Evolutionary conservation across 2,329 filamentous ascomycete species (phyloP), one percentile per base, ranked within the genome.

Genomic region (Scorias spongiosa): DNA sequence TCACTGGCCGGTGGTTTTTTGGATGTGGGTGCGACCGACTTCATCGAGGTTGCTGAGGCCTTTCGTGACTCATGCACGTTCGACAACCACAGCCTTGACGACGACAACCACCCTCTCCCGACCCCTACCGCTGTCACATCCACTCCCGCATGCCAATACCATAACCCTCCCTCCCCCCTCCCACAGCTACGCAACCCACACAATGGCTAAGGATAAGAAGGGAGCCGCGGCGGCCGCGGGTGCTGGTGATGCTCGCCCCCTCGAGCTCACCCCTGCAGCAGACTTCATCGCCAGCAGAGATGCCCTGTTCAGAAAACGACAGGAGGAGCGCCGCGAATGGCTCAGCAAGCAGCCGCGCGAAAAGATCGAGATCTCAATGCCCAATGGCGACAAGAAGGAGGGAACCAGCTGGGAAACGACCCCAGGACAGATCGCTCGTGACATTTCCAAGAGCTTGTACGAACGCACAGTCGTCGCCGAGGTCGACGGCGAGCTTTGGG

Each of bases 351-450:
- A 82, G 65, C 79, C 83, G 34, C 80, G 80, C 54, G 78, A 84
- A 57, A 71, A 78, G 50, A 89, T 89, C 62, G 76, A 72, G 46
- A 73, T 89, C 56, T 82, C 80, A 41, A 71, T 91, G 49, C 76
- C 75, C 51, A 80, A 86, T 63, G 84, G 84, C 50, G 78, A 75
- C 54, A 66, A 79, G 54, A 75, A 80, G 58, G 65, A 76, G 50
- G 91, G 84, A 49, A 89, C 81, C 52, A 80, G 87, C 41, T 96
- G 84, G 82, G 85, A 93, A 68, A 95, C 87, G 53, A 93, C 87
- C 12, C 91, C 91, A 5, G 81, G 73, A 39, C 73, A 80, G 56
- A 80, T 94, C 64, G 77, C 78, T 50, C 83, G 76, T 66, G 76
- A 72, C 57, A 94, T 88, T 63, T 87, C 72, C 66, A 95, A 83